These are phyloP conservation scores for Verticillium longisporum DNA, from an alignment of 2,329 filamentous ascomycete genomes.

Conservation along the genomic window DNA sequence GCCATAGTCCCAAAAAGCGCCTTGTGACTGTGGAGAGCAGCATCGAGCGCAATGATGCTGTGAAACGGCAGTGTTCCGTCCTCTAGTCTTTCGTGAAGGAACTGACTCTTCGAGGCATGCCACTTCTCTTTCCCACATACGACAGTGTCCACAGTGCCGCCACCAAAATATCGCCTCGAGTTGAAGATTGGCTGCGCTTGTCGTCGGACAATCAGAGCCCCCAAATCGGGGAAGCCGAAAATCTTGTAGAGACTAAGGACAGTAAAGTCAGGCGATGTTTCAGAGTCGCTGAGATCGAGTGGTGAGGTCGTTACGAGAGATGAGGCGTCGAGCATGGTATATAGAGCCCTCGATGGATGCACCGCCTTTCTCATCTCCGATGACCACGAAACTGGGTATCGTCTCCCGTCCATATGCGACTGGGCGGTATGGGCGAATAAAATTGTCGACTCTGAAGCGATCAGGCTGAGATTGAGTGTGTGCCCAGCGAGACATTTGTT, in stretches of 20 bases:
- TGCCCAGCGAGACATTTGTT: slow-evolving; percentile 18
- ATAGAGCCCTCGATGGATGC: slow-evolving; percentile 1
- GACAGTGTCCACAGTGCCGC: slow-evolving; percentile 90
- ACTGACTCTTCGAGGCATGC: slow-evolving; percentile 68
- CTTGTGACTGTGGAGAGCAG: slow-evolving; percentile 63
- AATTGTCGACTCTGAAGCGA: slow-evolving; percentile 18
- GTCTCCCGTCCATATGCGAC: slow-evolving; percentile 11
- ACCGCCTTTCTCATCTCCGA: slow-evolving; percentile 29
- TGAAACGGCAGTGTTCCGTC: slow-evolving; percentile 91
- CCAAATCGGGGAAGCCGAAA: slow-evolving; percentile 93
- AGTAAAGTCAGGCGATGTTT: slow-evolving; percentile 70
- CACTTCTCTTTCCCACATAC: slow-evolving; percentile 70
- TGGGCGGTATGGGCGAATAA: slow-evolving; percentile 18
- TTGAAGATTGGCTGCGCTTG: slow-evolving; percentile 57
- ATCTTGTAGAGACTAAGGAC: slow-evolving; percentile 92
- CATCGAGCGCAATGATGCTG: slow-evolving; percentile 75
- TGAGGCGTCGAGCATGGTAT: slow-evolving; percentile 54
- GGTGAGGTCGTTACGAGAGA: slow-evolving; percentile 71
- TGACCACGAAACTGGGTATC: slow-evolving; percentile 52
- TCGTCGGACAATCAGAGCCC: slow-evolving; percentile 75
- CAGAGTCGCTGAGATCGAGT: slow-evolving; percentile 59
- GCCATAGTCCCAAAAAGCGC: slow-evolving; percentile 66
- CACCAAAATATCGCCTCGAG: slow-evolving; percentile 77
- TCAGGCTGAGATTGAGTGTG: neutral
- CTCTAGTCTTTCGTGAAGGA: slow-evolving; percentile 75